Evolutionary conservation across 192 early-diverging fungal species (phyloP), one percentile per base, ranked within the genome.

Genomic region (Helicostylum pulchrum): DNA sequence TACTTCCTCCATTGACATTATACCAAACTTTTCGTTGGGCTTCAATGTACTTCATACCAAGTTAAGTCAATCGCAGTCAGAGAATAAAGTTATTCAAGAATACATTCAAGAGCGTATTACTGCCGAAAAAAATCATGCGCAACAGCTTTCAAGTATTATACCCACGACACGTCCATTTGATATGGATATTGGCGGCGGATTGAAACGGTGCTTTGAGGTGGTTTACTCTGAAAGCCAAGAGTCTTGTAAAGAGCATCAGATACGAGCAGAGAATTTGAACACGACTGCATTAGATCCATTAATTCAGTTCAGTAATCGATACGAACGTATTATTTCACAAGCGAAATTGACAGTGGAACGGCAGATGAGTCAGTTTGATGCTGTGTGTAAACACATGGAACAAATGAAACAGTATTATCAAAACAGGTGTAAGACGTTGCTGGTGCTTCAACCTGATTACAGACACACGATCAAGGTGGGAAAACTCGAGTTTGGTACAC

Each of bases 31-130:
- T 65, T 56, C 54, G 42, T 51, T 56, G 1, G 82, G 82, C 1
- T 50, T 77, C 21, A 70, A 80, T 47, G 69, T 79, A 3, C 73
- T 83, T n/a, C 80, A 83, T 76, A 62, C 64, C 34, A 80, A 81
- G 46, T 48, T 81, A 7, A 70, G 72, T 49, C 82, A 83, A 34
- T 76, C 77, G n/a, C 67, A 55, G 7, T 55, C 76, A 4, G 82
- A 83, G 52, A 80, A 83, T 68, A 71, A 80, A 42, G 82, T 81
- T 48, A 78, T 83, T 48, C 39, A 77, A 21, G 65, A 58, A 2
- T 81, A 79, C 45, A 58, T 83, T 43, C 62, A 69, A 31, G 75
- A 77, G 32, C 75, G 79, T 4, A 74, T 80, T 54, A 68, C 72
- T 20, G 64, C 72, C 15, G 71, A 77, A 62, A 67, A 73, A 49